phyloP scores from a whole-genome alignment of 495 filamentous ascomycete species.

The Penicillium cinerascens region DNA sequence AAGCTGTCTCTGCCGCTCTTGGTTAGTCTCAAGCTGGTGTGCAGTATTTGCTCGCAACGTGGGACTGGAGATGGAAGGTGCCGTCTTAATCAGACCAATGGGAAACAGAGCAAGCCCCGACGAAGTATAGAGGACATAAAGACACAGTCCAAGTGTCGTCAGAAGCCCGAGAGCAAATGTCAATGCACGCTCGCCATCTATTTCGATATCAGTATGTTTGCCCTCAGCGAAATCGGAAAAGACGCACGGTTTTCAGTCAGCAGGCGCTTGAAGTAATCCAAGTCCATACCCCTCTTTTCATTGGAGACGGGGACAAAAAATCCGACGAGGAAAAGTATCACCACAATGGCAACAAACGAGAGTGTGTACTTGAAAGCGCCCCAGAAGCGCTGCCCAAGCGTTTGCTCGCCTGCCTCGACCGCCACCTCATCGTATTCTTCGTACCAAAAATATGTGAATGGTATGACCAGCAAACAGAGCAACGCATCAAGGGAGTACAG shows the following conservation, averaged over 20 bases:
- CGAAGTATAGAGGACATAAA: constrained; percentile 86
- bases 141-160: constrained; percentile 75
- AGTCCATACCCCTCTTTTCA: constrained; percentile 57
- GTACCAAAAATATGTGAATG: constrained; percentile 97
- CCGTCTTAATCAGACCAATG: constrained; percentile 83
- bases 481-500: constrained; percentile 90
- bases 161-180: constrained; percentile 84
- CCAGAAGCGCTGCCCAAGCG: constrained; percentile 64
- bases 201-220: constrained; percentile 2
- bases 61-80: constrained; percentile 75
- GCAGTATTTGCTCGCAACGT: constrained; percentile 70
- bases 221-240: neutral
- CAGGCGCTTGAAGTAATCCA: constrained; percentile 88
- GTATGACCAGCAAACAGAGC: constrained; percentile 84
- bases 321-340: constrained; percentile 85
- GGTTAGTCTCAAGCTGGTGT: constrained; percentile 76
- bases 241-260: constrained; percentile 71
- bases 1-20: constrained; percentile 85
- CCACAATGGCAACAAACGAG: constrained; percentile 70
- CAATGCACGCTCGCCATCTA: constrained; percentile 85
- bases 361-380: constrained; percentile 87
- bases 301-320: constrained; percentile 85
- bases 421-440: constrained; percentile 93
- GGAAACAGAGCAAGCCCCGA: constrained; percentile 86
- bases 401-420: constrained; percentile 70